A percentile compares a stretch with the other conserved stretches of the same genome.
These are phyloP conservation scores for Ophiostoma sp. DNA, from an alignment of 2,329 filamentous ascomycete genomes.

Conservation along the genomic window DNA sequence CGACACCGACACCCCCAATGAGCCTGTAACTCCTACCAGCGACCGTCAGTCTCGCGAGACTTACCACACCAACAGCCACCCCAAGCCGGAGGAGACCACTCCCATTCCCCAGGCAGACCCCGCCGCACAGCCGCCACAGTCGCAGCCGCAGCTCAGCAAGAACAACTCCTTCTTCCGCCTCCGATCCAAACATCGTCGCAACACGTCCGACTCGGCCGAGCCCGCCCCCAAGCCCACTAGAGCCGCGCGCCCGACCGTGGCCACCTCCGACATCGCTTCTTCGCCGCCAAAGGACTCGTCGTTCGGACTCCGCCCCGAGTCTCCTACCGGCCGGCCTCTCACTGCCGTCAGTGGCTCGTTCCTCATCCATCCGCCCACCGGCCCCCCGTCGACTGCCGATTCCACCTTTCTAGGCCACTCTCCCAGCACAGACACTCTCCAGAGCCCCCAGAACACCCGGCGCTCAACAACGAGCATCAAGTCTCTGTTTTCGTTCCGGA, in stretches of 20 bases:
- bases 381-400: neutral
- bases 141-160: neutral
- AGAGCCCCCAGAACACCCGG: neutral
- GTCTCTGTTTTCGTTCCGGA: neutral
- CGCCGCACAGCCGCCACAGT: neutral
- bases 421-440: conserved; percentile 2
- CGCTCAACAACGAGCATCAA: conserved; percentile 6
- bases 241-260: neutral
- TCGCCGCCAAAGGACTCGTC: conserved; percentile 7
- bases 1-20: conserved; percentile 53
- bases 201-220: conserved; percentile 2
- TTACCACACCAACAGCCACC: neutral
- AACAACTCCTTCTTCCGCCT: neutral
- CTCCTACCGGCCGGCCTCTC: conserved; percentile 14
- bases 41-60: conserved; percentile 49
- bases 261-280: neutral
- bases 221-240: neutral
- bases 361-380: conserved; percentile 18
- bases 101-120: neutral
- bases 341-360: conserved; percentile 26
- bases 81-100: neutral
- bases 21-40: conserved; percentile 58
- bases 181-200: neutral
- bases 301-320: conserved; percentile 7
- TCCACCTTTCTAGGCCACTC: neutral